A percentile compares a stretch with the other conserved stretches of the same genome.
These are phyloP conservation scores for Chaetomidium leptoderma DNA, from an alignment of 495 filamentous ascomycete species.

Conservation along the genomic window DNA sequence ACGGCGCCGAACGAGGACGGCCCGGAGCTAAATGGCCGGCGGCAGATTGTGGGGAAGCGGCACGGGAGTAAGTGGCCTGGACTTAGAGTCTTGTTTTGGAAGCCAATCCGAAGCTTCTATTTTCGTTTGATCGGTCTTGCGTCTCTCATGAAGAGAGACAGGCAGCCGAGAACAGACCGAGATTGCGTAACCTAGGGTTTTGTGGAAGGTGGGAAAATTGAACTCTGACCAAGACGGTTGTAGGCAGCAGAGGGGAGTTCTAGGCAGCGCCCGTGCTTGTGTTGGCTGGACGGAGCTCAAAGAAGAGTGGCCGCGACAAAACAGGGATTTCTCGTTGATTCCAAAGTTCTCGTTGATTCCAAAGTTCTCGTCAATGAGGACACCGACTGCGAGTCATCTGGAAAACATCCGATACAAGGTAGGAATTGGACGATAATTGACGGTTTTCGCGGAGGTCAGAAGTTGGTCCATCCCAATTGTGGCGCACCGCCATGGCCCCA, in stretches of 20 bases:
- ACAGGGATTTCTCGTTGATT: too few relatives aligned
- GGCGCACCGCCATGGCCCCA: background rate
- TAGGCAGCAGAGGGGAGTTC: constrained; percentile 1
- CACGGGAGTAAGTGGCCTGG: constrained; percentile 14
- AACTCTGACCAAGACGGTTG: background rate
- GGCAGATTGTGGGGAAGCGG: constrained; percentile 14
- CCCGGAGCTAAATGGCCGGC: background rate
- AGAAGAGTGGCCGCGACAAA: too few relatives aligned
- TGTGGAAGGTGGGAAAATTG: background rate
- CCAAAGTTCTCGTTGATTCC: too few relatives aligned
- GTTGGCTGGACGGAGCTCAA: background rate
- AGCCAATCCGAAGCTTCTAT: constrained; percentile 18
- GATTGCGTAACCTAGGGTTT: background rate
- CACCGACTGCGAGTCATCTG: too few relatives aligned
- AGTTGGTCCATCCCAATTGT: constrained; percentile 1
- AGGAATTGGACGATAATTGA: background rate
- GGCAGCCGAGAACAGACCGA: background rate
- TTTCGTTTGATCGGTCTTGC: constrained; percentile 7
- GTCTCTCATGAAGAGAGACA: background rate
- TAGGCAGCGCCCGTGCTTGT: background rate
- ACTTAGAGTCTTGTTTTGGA: constrained; percentile 10
- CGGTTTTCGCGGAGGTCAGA: background rate
- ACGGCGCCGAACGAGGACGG: background rate
- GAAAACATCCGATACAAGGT: background rate
- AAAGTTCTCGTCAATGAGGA: too few relatives aligned